Conservation (phyloP, 2,329 filamentous ascomycete genomes). For the Thielaviopsis cerberus region DNA sequence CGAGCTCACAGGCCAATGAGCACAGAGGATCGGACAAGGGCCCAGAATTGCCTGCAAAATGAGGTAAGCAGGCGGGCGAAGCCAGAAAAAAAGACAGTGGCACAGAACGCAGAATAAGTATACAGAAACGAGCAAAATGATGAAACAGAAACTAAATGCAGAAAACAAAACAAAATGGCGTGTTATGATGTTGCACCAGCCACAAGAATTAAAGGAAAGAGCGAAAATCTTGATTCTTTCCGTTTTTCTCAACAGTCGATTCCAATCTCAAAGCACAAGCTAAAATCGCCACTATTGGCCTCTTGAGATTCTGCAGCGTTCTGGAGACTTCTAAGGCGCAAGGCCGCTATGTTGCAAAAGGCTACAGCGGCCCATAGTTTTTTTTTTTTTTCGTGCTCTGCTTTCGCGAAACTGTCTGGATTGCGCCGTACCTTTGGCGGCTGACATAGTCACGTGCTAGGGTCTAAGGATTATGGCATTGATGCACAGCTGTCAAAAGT, state of each 20-base stretch:
- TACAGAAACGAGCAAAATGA: not conserved
- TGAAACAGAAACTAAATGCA: not conserved
- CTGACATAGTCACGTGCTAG: not conserved
- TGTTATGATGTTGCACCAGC: not conserved
- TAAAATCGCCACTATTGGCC: not conserved
- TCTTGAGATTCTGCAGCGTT: constrained; percentile 1
- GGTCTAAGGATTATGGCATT: not conserved
- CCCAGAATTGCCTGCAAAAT: not conserved
- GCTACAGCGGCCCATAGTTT: not conserved
- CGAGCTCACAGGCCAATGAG: not conserved
- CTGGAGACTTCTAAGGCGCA: constrained; percentile 1
- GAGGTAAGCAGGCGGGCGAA: not conserved
- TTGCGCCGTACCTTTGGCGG: not conserved
- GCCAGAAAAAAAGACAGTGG: not conserved
- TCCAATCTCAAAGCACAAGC: not conserved
- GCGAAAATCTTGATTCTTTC: not conserved
- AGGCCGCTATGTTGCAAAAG: not conserved
- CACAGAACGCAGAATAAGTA: not conserved
- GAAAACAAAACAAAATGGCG: not conserved
- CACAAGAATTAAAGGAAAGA: not conserved
- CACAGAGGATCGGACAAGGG: not conserved
- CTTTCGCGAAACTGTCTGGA: not conserved
- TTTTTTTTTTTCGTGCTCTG: not conserved
- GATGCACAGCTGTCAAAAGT: not conserved
- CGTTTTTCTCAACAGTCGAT: not conserved